Base-by-base conservation (phyloP, 2,329 filamentous ascomycete genomes). In the Cytospora piceicola region DNA sequence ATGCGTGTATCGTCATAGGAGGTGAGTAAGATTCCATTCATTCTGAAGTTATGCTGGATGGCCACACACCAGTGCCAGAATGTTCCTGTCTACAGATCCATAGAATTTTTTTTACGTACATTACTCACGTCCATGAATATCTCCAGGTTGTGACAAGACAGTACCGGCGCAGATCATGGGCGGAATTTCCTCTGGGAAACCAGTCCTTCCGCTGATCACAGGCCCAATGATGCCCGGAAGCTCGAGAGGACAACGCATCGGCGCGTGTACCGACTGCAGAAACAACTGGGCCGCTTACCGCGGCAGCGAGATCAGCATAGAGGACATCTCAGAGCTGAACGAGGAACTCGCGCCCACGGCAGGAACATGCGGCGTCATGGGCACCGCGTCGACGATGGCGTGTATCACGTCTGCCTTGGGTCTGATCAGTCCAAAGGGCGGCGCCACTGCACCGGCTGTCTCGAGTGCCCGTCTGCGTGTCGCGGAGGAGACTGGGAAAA, bases 331-430 rank as follows among this genome's bases (percentile, higher is more conserved):
- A 1, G 85, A 81, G 2, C 82, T 93, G 32, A 93, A 92, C 68
- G 88, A 91, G 55, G 90, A 92, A 71, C 79, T 93, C 9, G 89
- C 89, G 0, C 90, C 90, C 0, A 92, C 89, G 14, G 86, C 88
- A 1, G 93, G 93, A 34, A 93, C 92, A 0, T 96, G 93, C 69
- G 92, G 92, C 56, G 93, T 94, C 22, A 96, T 96, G 93, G 95
- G 92, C 69, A 96, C 93, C 0, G 93, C 93, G 8, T 94, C 93
- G 73, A 96, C 92, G 2, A 94, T 96, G 91, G 91, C 92, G 1
- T 94, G 91, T 7, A 86, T 92, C 20, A 90, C 94, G 27, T 92
- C 93, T 68, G 92, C 88, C 0, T 88, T 96, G 71, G 93, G 93
- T n/a, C 82, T 96, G 70, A 90, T 91, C 66, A 59, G 63, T 24